These are phyloP conservation scores for Camellia granthamiana DNA, from an alignment of 148 eudicot species.

Conservation along the genomic window DNA sequence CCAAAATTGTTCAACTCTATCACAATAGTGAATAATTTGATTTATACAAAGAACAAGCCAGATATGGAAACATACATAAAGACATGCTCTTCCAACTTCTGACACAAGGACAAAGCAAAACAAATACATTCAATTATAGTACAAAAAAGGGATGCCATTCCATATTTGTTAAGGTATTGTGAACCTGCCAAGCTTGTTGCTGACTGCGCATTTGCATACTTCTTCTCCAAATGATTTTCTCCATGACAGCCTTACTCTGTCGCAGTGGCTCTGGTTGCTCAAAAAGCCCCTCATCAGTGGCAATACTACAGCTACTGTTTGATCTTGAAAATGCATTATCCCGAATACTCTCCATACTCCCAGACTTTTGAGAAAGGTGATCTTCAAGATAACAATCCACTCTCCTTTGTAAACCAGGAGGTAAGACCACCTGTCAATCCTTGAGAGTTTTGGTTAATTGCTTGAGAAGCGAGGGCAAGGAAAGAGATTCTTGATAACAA, in stretches of 20 bases:
- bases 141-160: slow-evolving; percentile 7
- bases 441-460: slow-evolving; percentile 15
- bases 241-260: slow-evolving; percentile 57
- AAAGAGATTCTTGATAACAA: slow-evolving; percentile 4
- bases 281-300: slow-evolving; percentile 82
- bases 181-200: slow-evolving; percentile 93
- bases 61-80: not conserved
- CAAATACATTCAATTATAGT: not conserved
- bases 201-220: slow-evolving; percentile 66
- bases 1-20: not conserved
- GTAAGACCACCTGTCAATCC: slow-evolving; percentile 59
- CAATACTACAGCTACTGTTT: slow-evolving; percentile 74
- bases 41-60: not conserved
- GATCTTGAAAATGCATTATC: slow-evolving; percentile 56
- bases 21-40: too few relatives aligned
- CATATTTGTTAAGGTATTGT: slow-evolving; percentile 13
- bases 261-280: slow-evolving; percentile 78
- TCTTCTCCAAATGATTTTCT: slow-evolving; percentile 51
- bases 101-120: not conserved
- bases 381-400: slow-evolving; percentile 61
- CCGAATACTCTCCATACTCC: slow-evolving; percentile 37
- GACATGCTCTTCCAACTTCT: not conserved
- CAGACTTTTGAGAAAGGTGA: slow-evolving; percentile 58
- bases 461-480: slow-evolving; percentile 6
- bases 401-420: slow-evolving; percentile 64